Percentiles rank a stretch among this genome's conserved stretches.
Conservation (phyloP, 164 flowering plant species). For the Dillenia suffruticosa region DNA sequence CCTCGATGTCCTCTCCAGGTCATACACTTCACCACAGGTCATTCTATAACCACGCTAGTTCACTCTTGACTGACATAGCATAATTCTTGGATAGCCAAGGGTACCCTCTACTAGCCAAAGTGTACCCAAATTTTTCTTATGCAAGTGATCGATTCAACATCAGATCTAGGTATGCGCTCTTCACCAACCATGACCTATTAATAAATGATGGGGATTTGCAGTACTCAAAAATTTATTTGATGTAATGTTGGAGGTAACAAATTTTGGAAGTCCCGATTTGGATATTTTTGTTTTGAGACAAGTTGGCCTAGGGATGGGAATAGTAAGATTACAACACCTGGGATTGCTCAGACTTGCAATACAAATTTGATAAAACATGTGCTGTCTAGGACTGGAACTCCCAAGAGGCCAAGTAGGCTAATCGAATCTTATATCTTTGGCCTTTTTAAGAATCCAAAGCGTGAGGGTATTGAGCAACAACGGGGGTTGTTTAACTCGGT, state of each 20-base stretch:
- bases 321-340: constrained; percentile 3
- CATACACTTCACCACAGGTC: constrained; percentile 19
- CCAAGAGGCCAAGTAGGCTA: constrained; percentile 2
- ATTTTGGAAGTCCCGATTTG: background rate
- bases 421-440: constrained; percentile 9
- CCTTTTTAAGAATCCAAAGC: constrained; percentile 11
- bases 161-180: background rate
- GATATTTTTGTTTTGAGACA: constrained; percentile 5
- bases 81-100: constrained; percentile 1
- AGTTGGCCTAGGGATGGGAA: constrained; percentile 14
- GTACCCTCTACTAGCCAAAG: constrained; percentile 7
- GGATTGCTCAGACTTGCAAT: constrained; percentile 3
- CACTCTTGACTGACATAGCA: constrained; percentile 3
- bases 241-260: constrained; percentile 5
- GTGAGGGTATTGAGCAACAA: constrained; percentile 3
- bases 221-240: constrained; percentile 10
- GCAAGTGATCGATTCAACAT: background rate
- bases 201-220: background rate
- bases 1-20: background rate
- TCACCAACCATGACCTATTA: background rate
- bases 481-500: constrained; percentile 6
- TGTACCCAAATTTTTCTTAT: constrained; percentile 13
- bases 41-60: background rate
- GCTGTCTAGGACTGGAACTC: constrained; percentile 2
- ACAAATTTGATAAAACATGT: constrained; percentile 2